Evolutionary conservation across 495 filamentous ascomycete species (phyloP), one percentile per base, ranked within the genome.

Genomic region (Neurospora sublineolata): DNA sequence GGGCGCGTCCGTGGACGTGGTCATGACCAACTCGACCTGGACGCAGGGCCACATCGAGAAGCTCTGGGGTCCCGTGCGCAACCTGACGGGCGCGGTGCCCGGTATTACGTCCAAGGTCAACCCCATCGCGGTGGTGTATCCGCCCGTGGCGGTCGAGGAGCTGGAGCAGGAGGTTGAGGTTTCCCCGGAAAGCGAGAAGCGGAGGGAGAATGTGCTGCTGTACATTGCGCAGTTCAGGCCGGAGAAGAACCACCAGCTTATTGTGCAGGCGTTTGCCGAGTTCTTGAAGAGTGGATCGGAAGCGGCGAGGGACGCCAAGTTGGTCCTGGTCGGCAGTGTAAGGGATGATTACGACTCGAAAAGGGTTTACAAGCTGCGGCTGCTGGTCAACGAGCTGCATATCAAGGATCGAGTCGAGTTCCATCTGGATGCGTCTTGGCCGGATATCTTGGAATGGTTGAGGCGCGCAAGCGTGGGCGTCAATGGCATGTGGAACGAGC

Each of bases 401-500:
- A 90, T 98, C 77, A 91, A 90, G 77, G 92, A 95, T 42, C 79
- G 86, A 23, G 93, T 96, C 38, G 87, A 92, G 69, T 99, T 99
- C 81, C 85, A 94, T 73, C 90, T 92, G 73, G 93, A 98, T 76
- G 94, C 93, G 5, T 86, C 89, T 44, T 98, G 94, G 94, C 88
- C 90, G 7, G 87, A 93, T 72, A 91, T 99, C 52, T 85, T 96
- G 14, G 84, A 89, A 30, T 93, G 92, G 87, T 84, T 98, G 64
- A 82, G 87, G 44, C 86, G 83, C 27, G 86, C 89, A 38, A 94
- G 88, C 69, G 85, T 98, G 33, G 95, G 95, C 41, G 93, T 95
- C 3, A 99, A 99, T 76, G 94, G 89, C 70, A 99, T 99, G 95
- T 99, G 96, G 95, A 98, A 97, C 77, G 95, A 99, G 82, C 95